Conservation (phyloP, 352 stramenopile species). For the Pythium inflatum region DNA sequence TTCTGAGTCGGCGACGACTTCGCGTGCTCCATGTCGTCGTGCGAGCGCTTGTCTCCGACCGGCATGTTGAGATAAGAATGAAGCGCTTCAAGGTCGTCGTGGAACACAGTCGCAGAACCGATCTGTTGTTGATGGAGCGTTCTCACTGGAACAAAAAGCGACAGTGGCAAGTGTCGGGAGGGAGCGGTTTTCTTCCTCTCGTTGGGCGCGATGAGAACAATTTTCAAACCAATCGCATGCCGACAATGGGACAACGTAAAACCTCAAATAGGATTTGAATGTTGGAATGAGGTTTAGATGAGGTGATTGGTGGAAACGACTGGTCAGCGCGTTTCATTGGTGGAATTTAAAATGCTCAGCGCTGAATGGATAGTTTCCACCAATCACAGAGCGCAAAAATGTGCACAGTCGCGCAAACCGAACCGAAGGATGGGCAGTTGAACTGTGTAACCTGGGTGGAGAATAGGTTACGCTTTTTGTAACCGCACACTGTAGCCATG, state of each 20-base stretch:
- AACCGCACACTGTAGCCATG: too few species aligned
- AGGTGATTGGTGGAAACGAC: constrained; percentile 47
- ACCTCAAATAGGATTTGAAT: constrained; percentile 28
- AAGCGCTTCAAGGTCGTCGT: constrained; percentile 12
- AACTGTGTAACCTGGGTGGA: too few species aligned
- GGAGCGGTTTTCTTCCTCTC: constrained; percentile 71
- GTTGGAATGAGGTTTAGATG: neutral
- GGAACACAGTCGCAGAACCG: too few species aligned
- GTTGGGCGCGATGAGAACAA: constrained; percentile 42
- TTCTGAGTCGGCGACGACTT: too few species aligned
- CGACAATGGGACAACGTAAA: constrained; percentile 1
- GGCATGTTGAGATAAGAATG: too few species aligned
- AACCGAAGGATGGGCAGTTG: constrained; percentile 35
- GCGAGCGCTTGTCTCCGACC: constrained; percentile 25
- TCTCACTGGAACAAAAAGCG: constrained; percentile 35
- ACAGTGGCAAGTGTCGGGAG: constrained; percentile 3
- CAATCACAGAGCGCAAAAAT: constrained; percentile 1
- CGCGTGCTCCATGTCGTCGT: constrained; percentile 28
- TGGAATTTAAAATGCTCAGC: constrained; percentile 45
- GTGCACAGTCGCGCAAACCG: constrained; percentile 16
- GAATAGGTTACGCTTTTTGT: too few species aligned
- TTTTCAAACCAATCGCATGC: constrained; percentile 58
- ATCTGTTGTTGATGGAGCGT: too few species aligned
- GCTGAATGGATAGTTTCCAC: constrained; percentile 34
- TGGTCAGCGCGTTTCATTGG: constrained; percentile 30